Conservation (phyloP, 2,329 filamentous ascomycete genomes). For the Trichophyton simii region DNA sequence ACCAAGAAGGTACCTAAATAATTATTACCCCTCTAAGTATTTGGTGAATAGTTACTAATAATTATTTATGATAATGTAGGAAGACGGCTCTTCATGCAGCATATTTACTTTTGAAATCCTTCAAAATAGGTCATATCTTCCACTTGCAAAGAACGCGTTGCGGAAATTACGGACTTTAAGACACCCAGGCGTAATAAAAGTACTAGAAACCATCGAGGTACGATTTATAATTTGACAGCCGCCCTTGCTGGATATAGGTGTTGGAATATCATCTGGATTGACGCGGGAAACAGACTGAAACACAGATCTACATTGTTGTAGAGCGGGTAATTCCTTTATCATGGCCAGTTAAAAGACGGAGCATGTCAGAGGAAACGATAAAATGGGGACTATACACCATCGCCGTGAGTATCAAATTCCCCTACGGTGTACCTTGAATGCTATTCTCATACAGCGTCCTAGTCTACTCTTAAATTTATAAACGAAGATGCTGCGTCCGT, state of each 20-base stretch:
- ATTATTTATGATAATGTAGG: constrained; percentile 40
- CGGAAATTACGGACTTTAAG: constrained; percentile 86
- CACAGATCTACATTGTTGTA: constrained; percentile 91
- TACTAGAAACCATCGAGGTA: constrained; percentile 89
- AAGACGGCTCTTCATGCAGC: constrained; percentile 87
- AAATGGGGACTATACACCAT: constrained; percentile 92
- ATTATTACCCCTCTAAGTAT: background rate
- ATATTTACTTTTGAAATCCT: constrained; percentile 91
- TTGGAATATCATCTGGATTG: background rate
- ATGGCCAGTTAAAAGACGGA: constrained; percentile 84
- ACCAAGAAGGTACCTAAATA: constrained; percentile 60
- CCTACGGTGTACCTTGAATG: background rate
- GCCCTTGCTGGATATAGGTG: constrained; percentile 8
- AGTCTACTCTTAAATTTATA: constrained; percentile 90
- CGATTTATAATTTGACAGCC: constrained; percentile 10
- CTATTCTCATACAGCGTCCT: constrained; percentile 1
- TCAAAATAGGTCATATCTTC: constrained; percentile 65
- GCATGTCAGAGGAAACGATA: constrained; percentile 75
- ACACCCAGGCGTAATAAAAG: constrained; percentile 88
- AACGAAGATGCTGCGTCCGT: constrained; percentile 87
- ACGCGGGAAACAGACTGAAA: constrained; percentile 55
- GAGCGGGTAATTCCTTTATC: constrained; percentile 75
- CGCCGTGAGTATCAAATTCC: constrained; percentile 44
- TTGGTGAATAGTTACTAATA: constrained; percentile 9
- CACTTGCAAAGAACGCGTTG: constrained; percentile 83